Evolutionary conservation across 257 asterid genomes (phyloP).

Genomic region (Coffea eugenioides): DNA sequence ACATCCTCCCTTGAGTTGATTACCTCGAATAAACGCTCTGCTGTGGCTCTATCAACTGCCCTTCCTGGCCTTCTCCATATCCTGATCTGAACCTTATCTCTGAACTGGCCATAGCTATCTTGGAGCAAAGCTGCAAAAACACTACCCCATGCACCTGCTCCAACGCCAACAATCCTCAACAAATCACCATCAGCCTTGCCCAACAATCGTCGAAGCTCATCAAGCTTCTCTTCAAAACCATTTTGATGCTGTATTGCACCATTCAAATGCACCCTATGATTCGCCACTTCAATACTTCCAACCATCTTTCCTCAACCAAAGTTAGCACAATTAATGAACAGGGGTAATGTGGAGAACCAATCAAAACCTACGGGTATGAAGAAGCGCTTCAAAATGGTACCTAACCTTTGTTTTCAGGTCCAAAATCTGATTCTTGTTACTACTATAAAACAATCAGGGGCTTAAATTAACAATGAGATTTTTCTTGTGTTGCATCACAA

Average conservation of each 20-base stretch:
- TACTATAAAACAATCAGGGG: too few species aligned
- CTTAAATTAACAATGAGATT: too few species aligned
- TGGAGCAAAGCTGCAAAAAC: conserved; percentile 84
- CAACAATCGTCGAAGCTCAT: conserved; percentile 53
- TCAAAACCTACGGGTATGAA: neutral
- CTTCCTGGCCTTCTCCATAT: conserved; percentile 81
- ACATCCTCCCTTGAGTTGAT: conserved; percentile 88
- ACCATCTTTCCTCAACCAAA: conserved; percentile 52
- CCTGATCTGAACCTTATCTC: conserved; percentile 71
- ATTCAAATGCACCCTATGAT: conserved; percentile 33
- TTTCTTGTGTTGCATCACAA: conserved; percentile 1
- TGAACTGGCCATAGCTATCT: conserved; percentile 69
- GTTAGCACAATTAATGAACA: conserved; percentile 25
- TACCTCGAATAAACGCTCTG: conserved; percentile 76
- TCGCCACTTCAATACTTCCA: conserved; percentile 54
- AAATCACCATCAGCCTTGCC: conserved; percentile 66
- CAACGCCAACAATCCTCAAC: conserved; percentile 72
- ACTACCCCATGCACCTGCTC: conserved; percentile 98
- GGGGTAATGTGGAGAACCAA: conserved; percentile 12
- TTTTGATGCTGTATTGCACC: conserved; percentile 43
- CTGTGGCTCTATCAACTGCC: conserved; percentile 65
- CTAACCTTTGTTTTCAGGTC: neutral
- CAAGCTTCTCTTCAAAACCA: conserved; percentile 63
- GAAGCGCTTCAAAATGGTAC: neutral
- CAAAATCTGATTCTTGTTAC: too few species aligned